A percentile compares a stretch with the other conserved stretches of the same genome.
Evolutionary conservation across 257 asterid genomes (phyloP).

Genomic region (Solanum rostratum): DNA sequence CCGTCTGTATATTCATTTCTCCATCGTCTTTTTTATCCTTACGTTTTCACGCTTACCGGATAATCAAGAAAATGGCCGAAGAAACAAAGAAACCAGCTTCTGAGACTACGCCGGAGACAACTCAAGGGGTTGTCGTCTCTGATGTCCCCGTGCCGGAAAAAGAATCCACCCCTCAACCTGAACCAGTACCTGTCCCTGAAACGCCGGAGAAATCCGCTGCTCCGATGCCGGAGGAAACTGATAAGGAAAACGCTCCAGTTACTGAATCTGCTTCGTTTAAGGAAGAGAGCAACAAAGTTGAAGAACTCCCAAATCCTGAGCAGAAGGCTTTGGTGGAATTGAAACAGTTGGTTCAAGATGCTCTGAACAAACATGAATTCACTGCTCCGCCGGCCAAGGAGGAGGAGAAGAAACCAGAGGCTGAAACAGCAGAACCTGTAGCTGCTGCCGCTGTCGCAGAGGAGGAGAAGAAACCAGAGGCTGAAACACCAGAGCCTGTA

Average conservation of each 20-base stretch:
- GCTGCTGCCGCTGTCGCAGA: not conserved
- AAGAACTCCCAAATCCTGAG: constrained; percentile 49
- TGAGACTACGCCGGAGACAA: constrained; percentile 9
- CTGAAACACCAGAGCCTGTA: not conserved
- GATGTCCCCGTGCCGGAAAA: constrained; percentile 33
- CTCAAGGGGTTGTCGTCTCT: constrained; percentile 12
- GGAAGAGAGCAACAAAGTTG: constrained; percentile 63
- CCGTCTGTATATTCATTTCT: not conserved
- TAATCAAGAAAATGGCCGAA: constrained; percentile 29
- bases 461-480: not conserved
- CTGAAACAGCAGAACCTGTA: not conserved
- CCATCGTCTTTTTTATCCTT: not conserved
- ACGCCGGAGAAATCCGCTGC: constrained; percentile 11
- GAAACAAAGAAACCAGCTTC: constrained; percentile 28
- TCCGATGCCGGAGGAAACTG: constrained; percentile 13
- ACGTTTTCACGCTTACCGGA: not conserved
- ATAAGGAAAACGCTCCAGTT: constrained; percentile 13
- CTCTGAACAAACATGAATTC: constrained; percentile 47
- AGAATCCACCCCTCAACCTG: constrained; percentile 6
- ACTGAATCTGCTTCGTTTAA: constrained; percentile 41
- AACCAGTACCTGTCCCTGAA: constrained; percentile 16
- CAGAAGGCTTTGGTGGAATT: constrained; percentile 56
- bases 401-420: not conserved
- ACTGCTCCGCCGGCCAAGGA: constrained; percentile 23
- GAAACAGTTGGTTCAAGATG: constrained; percentile 42